Base-by-base conservation (phyloP, 441 rosid genomes). In the Euphorbia schlechtendalii region DNA sequence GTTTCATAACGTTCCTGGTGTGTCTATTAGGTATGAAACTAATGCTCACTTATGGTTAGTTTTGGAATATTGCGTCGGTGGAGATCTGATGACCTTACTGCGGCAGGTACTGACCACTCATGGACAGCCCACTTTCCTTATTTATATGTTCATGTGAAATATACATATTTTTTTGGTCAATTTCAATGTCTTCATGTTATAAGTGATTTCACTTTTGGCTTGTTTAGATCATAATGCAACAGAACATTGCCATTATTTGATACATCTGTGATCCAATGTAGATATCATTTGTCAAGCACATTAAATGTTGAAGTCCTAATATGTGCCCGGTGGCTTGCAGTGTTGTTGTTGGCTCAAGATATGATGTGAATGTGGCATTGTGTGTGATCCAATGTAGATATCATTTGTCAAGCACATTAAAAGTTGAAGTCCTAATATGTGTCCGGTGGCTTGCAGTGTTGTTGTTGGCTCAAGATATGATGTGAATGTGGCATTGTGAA, bases 31-130 rank as follows among this genome's bases (percentile, higher is more conserved):
- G n/a, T n/a, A n/a, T n/a, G n/a, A n/a, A n/a, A n/a, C n/a, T n/a
- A n/a, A n/a, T n/a, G n/a, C 11, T 52, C 99, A 94, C 74, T 76
- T 94, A 84, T 91, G 99, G 98, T 80, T 91, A 70, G 96, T 94
- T 76, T 71, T 94, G 83, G 99, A 94, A 72, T 94, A 87, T 69
- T 91, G 98, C 48, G 96, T 92, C 54, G 96, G 99, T 21, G 98
- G 99, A 73, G 96, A 94, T 78, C 86, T 94, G 46, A 81, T 84
- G 87, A 79, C 87, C 59, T 80, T 94, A 66, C 56, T 94, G 69
- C 83, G 81, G 60, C 98, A 94, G 99, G 99, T 94, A 84, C 17
- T 18, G 8, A 49, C 55, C 15, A 17, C 59, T 69, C 20, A 28
- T 14, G 52, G 34, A 24, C 9, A 46, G 28, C 66, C 55, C 57